These are phyloP conservation scores for Cladosporium velox DNA, from an alignment of 2,329 filamentous ascomycete species.

Conservation along the genomic window DNA sequence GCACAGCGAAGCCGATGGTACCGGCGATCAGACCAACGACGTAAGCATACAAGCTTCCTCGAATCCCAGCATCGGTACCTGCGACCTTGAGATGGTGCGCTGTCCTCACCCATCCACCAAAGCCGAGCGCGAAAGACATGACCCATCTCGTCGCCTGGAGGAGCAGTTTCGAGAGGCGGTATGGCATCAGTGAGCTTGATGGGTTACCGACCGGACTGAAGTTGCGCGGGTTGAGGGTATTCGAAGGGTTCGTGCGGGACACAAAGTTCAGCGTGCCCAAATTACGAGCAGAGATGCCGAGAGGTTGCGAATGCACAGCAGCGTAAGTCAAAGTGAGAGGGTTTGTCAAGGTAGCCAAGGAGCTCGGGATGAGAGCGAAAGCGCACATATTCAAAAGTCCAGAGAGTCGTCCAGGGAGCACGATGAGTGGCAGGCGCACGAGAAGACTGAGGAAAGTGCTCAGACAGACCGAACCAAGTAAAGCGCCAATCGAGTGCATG, in stretches of 20 bases:
- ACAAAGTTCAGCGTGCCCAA: constrained; percentile 82
- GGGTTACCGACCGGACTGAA: constrained; percentile 29
- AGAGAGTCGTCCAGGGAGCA: constrained; percentile 76
- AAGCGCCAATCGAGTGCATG: constrained; percentile 76
- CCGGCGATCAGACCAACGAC: constrained; percentile 89
- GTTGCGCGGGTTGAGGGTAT: constrained; percentile 53
- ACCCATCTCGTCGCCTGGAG: constrained; percentile 88
- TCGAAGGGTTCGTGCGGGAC: constrained; percentile 70
- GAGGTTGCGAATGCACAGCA: constrained; percentile 85
- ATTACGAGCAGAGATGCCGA: constrained; percentile 75
- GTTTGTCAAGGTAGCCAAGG: constrained; percentile 83
- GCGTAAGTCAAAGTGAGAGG: constrained; percentile 90
- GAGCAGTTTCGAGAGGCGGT: constrained; percentile 86
- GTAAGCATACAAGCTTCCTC: constrained; percentile 90
- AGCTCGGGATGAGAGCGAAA: constrained; percentile 80
- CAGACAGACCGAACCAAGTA: constrained; percentile 90
- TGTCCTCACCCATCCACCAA: constrained; percentile 95
- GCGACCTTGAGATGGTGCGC: constrained; percentile 69
- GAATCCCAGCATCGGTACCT: constrained; percentile 51
- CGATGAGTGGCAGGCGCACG: constrained; percentile 79
- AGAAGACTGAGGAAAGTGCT: constrained; percentile 79
- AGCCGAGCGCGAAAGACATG: constrained; percentile 85
- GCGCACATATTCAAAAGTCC: constrained; percentile 69
- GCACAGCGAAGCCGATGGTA: constrained; percentile 90
- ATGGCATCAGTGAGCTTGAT: constrained; percentile 69